A percentile compares a stretch with the other conserved stretches of the same genome.
These are phyloP conservation scores for Lenwebbia sp. DNA, from an alignment of 345 rosid species.

Conservation along the genomic window DNA sequence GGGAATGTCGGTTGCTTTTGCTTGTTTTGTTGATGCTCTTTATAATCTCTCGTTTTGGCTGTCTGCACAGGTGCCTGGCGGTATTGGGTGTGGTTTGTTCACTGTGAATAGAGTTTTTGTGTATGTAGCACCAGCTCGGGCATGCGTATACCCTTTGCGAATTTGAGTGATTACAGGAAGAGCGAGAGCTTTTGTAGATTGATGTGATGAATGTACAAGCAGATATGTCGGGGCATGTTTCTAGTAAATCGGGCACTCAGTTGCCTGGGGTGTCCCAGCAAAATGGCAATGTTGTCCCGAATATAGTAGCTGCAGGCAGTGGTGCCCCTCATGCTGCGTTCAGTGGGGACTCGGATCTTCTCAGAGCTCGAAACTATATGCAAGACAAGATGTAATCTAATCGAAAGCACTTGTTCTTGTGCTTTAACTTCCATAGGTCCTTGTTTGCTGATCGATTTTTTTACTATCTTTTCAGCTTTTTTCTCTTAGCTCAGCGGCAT, in stretches of 20 bases:
- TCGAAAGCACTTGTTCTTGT: background rate
- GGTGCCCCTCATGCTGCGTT: constrained; percentile 10
- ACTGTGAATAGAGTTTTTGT: background rate
- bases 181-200: background rate
- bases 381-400: constrained; percentile 43
- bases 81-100: background rate
- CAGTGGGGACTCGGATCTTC: constrained; percentile 38
- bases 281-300: constrained; percentile 15
- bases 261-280: constrained; percentile 15
- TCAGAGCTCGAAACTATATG: constrained; percentile 28
- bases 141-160: background rate
- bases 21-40: background rate
- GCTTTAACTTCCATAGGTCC: background rate
- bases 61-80: background rate
- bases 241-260: constrained; percentile 11
- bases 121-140: background rate
- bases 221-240: constrained; percentile 32
- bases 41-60: background rate
- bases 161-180: background rate
- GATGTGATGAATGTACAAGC: constrained; percentile 20
- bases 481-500: constrained; percentile 42
- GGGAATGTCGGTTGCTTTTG: background rate
- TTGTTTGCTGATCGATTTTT: background rate
- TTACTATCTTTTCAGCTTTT: constrained; percentile 25
- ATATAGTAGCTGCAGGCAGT: background rate